Evolutionary conservation across 2,329 filamentous ascomycete species (phyloP).

Genomic region (Xylaria sp.): DNA sequence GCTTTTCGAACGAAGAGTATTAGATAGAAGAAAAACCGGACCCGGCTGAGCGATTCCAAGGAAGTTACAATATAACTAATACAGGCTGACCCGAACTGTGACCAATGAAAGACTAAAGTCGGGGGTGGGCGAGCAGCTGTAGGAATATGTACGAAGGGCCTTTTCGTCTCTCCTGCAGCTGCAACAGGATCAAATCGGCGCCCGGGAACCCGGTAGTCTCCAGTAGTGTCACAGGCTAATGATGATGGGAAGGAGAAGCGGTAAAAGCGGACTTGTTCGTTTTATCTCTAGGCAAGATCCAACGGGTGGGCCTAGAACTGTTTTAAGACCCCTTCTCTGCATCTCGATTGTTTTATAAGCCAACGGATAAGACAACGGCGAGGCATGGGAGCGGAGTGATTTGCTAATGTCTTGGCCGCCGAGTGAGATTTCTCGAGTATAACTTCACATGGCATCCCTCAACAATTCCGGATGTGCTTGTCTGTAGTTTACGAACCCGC

Average conservation of each 20-base stretch:
- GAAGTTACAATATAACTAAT: neutral
- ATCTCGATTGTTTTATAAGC: neutral
- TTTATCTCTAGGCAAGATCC: neutral
- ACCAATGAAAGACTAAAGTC: neutral
- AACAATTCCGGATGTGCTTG: neutral
- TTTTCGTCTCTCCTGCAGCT: neutral
- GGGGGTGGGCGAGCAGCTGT: neutral
- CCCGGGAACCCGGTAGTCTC: neutral
- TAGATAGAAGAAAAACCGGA: neutral
- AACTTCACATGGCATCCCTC: neutral
- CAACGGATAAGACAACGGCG: too few species aligned
- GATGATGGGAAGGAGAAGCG: neutral
- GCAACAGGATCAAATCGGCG: neutral
- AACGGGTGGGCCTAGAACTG: neutral
- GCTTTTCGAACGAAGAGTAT: neutral
- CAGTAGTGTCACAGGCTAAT: neutral
- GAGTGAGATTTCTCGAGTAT: neutral
- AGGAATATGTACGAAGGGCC: constrained; percentile 7
- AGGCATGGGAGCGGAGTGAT: too few species aligned
- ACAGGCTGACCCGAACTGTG: neutral
- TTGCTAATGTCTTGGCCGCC: neutral
- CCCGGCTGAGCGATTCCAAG: neutral
- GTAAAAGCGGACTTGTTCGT: neutral
- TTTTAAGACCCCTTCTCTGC: neutral
- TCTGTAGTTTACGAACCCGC: neutral